Evolutionary conservation across 805 yeast genomes (phyloP), one percentile per base, ranked within the genome.

Genomic region (Schwanniomyces occidentalis): DNA sequence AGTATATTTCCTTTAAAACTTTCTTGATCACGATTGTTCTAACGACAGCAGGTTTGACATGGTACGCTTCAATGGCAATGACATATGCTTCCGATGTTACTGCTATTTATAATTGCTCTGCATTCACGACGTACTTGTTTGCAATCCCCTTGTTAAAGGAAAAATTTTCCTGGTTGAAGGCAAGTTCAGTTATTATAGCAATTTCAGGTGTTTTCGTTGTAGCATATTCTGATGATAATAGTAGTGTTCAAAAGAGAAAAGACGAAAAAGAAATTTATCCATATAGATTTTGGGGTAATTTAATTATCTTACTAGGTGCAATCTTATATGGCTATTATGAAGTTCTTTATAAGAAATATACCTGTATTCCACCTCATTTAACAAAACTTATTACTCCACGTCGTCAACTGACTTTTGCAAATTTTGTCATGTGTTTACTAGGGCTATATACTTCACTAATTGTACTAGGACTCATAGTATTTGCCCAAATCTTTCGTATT

Each of bases 41-140:
- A 41, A 85, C 85, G 13, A 41, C 78, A 2, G 95, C 95, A 0
- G 95, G 95, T 1, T 66, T 76, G 13, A 77, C 95, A 2, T 87
- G 96, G 96, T 88, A 86, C 54, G 73, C 85, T 12, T 84, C 95
- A 8, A 85, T 88, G 79, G 71, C 80, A 19, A 61, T 85, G 52
- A 80, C 95, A 0, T 83, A 89, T 18, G 87, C 95, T 0, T 72
- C 87, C 3, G 95, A 88, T 50, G 83, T 88, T 23, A 88, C 95
- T 2, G 96, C 96, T 3, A 87, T 87, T 41, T 88, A 87, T 63
- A 87, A 88, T 63, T 86, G 93, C 54, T 82, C 91, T 10, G 95
- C 95, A 0, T 88, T 88, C 56, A 82, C 90, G 4, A 95, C 95
- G 0, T 82, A 88, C 51, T 75, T 85, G 10, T 87, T 88, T 59